Conservation (phyloP, 805 yeast species). For the Sugiyamaella americana region DNA sequence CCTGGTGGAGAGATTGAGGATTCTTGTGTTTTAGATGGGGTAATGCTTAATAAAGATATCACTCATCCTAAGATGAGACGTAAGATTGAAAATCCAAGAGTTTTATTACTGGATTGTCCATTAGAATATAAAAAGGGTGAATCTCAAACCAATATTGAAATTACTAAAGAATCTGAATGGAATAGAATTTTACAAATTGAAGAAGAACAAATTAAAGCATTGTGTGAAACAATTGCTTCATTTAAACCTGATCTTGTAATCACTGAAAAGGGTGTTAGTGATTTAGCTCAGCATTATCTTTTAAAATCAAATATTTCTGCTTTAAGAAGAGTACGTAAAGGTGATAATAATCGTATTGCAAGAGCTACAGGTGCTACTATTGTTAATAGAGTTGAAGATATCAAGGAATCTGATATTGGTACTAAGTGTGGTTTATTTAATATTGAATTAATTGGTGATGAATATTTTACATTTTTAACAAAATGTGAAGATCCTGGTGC, state of each 20-base stretch:
- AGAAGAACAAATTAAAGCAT: constrained; percentile 87
- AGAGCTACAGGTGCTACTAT: constrained; percentile 97
- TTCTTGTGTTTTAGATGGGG: constrained; percentile 81
- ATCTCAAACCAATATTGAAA: constrained; percentile 96
- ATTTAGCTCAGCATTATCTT: constrained; percentile 93
- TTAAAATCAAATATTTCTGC: constrained; percentile 91
- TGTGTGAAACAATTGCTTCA: constrained; percentile 79
- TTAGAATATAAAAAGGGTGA: constrained; percentile 98
- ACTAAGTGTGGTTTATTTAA: constrained; percentile 83
- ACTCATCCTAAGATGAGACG: constrained; percentile 99
- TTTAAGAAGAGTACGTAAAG: constrained; percentile 88
- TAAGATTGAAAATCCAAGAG: constrained; percentile 78
- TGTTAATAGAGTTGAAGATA: constrained; percentile 91
- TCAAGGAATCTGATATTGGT: constrained; percentile 87
- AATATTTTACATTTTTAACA: constrained; percentile 81
- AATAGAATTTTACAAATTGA: constrained; percentile 89
- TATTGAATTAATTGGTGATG: constrained; percentile 95
- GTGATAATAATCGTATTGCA: constrained; percentile 93
- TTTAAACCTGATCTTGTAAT: constrained; percentile 91
- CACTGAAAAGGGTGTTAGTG: constrained; percentile 97
- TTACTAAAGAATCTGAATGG: constrained; percentile 96
- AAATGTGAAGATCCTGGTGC: constrained; percentile 84
- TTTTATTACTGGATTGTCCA: constrained; percentile 89
- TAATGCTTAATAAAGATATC: constrained; percentile 89
- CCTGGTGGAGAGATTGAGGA: constrained; percentile 98